phyloP scores from a whole-genome alignment of 2,329 filamentous ascomycete genomes.

The Chaetomiaceae sp. region DNA sequence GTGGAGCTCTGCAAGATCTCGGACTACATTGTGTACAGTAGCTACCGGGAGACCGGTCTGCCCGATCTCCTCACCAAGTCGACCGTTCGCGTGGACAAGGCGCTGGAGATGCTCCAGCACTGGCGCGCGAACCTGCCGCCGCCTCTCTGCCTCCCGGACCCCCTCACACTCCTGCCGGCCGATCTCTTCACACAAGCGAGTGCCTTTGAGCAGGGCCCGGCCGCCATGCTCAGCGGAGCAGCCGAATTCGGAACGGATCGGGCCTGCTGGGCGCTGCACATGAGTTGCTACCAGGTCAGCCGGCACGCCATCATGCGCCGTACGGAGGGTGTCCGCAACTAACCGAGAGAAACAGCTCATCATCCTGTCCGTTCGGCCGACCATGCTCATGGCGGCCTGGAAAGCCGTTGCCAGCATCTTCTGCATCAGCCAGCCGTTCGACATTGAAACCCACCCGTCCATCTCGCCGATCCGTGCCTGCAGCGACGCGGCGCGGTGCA shows the following conservation, averaged over 20 bases:
- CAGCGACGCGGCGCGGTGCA: constrained; percentile 39
- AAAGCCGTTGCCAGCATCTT: constrained; percentile 38
- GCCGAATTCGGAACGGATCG: constrained; percentile 34
- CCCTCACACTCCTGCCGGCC: constrained; percentile 6
- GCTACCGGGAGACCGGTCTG: constrained; percentile 31
- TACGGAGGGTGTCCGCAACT: not conserved
- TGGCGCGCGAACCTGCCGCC: constrained; percentile 37
- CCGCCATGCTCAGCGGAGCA: constrained; percentile 4
- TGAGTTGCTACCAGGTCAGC: constrained; percentile 41
- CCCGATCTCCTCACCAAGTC: constrained; percentile 19
- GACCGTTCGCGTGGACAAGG: constrained; percentile 33
- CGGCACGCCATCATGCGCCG: not conserved
- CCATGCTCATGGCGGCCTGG: constrained; percentile 43
- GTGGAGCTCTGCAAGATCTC: constrained; percentile 43
- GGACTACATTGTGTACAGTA: constrained; percentile 42
- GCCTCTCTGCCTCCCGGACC: constrained; percentile 32
- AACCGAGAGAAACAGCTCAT: constrained; percentile 34
- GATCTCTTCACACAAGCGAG: constrained; percentile 8
- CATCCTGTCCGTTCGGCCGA: constrained; percentile 43
- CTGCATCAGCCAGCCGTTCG: constrained; percentile 27
- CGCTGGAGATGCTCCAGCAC: constrained; percentile 36
- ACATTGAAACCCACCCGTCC: constrained; percentile 26
- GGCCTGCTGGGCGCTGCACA: constrained; percentile 40
- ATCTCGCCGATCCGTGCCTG: constrained; percentile 34
- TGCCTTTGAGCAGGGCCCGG: constrained; percentile 3